Evolutionary conservation across 1,139 yeast species (phyloP), one percentile per base, ranked within the genome.

Genomic region (Debaryomyces nepalensis): DNA sequence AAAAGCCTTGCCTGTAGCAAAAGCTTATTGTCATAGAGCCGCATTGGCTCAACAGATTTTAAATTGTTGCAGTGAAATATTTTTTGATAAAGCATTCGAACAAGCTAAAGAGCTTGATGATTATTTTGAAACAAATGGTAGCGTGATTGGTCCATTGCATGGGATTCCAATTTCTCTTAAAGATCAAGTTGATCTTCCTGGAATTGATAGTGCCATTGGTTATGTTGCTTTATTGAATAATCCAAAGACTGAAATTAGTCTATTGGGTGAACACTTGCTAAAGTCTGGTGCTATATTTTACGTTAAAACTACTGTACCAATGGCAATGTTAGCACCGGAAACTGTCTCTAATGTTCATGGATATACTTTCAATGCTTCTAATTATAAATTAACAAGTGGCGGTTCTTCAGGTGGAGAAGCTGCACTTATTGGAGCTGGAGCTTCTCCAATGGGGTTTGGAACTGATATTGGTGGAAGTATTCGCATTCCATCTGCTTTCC

Each of bases 341-440:
- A 71, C 84, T 0, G 46, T 30, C 4, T 70, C 75, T 20, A 69
- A 74, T 39, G 50, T 77, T 2, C 67, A 63, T 51, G 87, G 87
- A 1, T 53, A 61, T 22, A 79, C 85, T 0, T 41, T 49, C 24
- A 81, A 79, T 52, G 70, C 82, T 3, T 55, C 63, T 42, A 78
- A 81, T 51, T 62, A 66, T 16, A 51, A 52, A 1, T 61, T 79
- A 26, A 62, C 79, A 2, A 55, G 73, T 14, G 86, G 86, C 27
- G 87, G 87, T 1, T 75, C 82, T 4, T 73, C 82, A 10, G 84
- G 85, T 6, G 87, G 87, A 35, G 87, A 80, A 55, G 84, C 80
- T 10, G 75, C 84, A 0, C 55, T 81, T n/a, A 56, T 79, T 20
- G 82, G 75, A 1, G 57, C 75, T 15, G 67, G 68, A 33, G 83